Conservation (phyloP, 805 yeast species). For the Torulaspora delbrueckii region DNA sequence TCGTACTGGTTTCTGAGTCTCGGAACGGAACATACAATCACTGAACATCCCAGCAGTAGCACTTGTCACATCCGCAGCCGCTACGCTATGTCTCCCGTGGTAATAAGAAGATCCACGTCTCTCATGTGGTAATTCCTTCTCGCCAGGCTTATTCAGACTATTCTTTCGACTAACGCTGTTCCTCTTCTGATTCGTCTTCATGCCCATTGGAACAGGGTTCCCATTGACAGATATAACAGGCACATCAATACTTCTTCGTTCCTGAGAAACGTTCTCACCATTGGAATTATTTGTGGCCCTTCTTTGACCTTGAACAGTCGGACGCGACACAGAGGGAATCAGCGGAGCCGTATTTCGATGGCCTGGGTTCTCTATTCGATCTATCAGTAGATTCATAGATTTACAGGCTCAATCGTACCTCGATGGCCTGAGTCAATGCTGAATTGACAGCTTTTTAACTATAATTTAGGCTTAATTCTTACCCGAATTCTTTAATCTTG, state of each 20-base stretch:
- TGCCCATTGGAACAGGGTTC: conserved; percentile 4
- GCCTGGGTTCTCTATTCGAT: conserved; percentile 12
- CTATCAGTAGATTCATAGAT: conserved; percentile 9
- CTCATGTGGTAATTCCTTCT: conserved; percentile 9
- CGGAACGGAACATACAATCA: conserved; percentile 23
- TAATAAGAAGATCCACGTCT: conserved; percentile 2
- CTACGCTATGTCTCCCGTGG: conserved; percentile 5
- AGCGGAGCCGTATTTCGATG: conserved; percentile 7
- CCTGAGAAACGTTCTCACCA: not conserved
- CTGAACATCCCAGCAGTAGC: conserved; percentile 30
- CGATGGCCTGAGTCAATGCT: not conserved
- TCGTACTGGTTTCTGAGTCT: conserved; percentile 11
- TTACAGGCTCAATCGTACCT: not conserved
- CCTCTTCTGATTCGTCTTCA: not conserved
- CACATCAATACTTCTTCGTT: conserved; percentile 4
- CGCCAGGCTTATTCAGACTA: conserved; percentile 2
- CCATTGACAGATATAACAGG: conserved; percentile 16
- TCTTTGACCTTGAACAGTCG: not conserved
- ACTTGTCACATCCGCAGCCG: conserved; percentile 23
- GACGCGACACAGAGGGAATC: not conserved
- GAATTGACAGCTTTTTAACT: not conserved
- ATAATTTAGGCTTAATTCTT: not conserved
- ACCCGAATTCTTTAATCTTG: not conserved
- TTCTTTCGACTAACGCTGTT: conserved; percentile 1
- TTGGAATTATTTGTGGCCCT: not conserved